Percentiles rank a stretch among this genome's conserved stretches.
These are phyloP conservation scores for Panaeolus papilionaceus DNA, from an alignment of 768 basidiomycete species.

Conservation along the genomic window DNA sequence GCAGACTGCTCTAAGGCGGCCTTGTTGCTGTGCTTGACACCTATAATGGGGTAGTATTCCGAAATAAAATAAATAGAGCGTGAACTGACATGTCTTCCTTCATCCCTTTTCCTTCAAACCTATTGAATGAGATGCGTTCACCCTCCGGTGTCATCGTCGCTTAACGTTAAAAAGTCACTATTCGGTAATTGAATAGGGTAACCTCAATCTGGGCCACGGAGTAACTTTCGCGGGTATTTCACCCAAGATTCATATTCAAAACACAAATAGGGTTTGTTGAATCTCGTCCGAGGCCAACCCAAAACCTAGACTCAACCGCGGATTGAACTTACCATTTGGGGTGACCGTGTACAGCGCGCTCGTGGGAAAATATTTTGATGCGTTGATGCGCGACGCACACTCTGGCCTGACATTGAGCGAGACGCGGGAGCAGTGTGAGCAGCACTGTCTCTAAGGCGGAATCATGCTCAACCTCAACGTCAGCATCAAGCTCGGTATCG, in stretches of 20 bases:
- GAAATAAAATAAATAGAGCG: no score
- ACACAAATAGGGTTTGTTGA: background rate
- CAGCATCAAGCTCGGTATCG: background rate
- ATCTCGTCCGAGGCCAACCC: slow-evolving; percentile 4
- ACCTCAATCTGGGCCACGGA: background rate
- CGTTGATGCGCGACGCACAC: background rate
- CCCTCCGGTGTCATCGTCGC: background rate
- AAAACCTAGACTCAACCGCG: background rate
- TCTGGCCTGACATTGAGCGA: no score
- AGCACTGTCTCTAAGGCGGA: background rate
- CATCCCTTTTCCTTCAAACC: background rate
- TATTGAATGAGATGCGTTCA: background rate
- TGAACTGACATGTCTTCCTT: no score
- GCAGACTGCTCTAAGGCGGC: no score
- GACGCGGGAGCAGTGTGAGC: no score
- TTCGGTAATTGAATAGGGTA: background rate
- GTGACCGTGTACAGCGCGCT: no score
- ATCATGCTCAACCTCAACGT: slow-evolving; percentile 10
- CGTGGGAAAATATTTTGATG: background rate
- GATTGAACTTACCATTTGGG: no score
- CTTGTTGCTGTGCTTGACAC: no score
- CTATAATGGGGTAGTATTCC: background rate
- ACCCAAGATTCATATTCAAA: background rate
- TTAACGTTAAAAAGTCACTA: background rate
- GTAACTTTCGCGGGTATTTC: slow-evolving; percentile 8